Conservation (phyloP, 225 moss, liverwort and hornwort genomes). For the Climacium dendroides region DNA sequence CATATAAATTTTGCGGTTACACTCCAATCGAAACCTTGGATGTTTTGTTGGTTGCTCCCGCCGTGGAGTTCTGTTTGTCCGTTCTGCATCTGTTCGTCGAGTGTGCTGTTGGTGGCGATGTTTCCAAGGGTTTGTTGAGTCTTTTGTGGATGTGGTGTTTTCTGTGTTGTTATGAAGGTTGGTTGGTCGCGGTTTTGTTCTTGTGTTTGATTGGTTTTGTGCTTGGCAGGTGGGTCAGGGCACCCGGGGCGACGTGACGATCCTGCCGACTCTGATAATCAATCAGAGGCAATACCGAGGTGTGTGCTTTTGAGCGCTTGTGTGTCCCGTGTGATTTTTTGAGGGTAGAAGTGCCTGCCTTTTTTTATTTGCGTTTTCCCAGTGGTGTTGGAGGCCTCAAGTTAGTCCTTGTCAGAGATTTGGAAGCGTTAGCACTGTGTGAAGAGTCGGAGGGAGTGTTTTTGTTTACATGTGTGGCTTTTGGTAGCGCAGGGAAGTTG, state of each 20-base stretch:
- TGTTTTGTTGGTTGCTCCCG: not conserved
- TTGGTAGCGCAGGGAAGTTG: slow-evolving; percentile 44
- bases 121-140: not conserved
- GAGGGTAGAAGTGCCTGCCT: fast-evolving
- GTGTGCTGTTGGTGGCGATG: not conserved
- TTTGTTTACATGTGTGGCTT: not conserved
- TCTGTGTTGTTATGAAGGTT: not conserved
- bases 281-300: slow-evolving; percentile 72
- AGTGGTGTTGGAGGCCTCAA: not conserved
- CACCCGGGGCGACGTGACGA: slow-evolving; percentile 64
- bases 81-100: not conserved
- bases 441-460: not conserved
- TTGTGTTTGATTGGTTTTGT: not conserved
- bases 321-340: not conserved
- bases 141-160: not conserved
- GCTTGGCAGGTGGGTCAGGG: slow-evolving; percentile 48
- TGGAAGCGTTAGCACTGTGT: not conserved
- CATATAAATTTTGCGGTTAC: no score
- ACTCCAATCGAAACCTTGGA: no score
- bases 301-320: not conserved
- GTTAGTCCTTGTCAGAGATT: not conserved
- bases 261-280: slow-evolving; percentile 69
- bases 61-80: not conserved
- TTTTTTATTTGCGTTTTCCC: no score
- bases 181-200: not conserved